Base-by-base conservation (phyloP, 805 yeast genomes). In the Kurtzmaniella fragi region DNA sequence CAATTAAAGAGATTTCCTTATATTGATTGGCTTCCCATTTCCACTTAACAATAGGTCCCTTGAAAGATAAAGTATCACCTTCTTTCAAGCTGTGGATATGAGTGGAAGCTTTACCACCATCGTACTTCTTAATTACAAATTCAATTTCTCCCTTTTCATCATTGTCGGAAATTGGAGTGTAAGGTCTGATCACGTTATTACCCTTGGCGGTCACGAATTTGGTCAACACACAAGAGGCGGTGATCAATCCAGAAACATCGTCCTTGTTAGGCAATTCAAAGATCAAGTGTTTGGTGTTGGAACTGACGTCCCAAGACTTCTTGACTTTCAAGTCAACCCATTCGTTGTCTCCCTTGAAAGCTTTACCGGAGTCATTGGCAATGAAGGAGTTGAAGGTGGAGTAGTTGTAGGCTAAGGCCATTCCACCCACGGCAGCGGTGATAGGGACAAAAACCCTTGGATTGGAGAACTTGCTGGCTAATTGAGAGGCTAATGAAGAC, bases 1-100 rank as follows among this genome's bases (percentile, higher is more conserved):
- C 98, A 51, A 93, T 72, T 59, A 93, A 76, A 42, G 83, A 78
- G 59, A 93, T 79, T 48, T 79, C 70, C 55, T 84, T 78, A 71
- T 77, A 91, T 59, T 81, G 78, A 74, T 93, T 91, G 51, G 91
- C 84, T 53, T 75, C 75, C 88, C 95, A 87, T 60, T 83, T 79
- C 86, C 93, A 90, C 73, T 93, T 93, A 55, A 75, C 71, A 49
- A 89, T 76, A 48, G 98, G 98, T 37, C 99, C 99, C 73, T 89
- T 91, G 76, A 93, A 84, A 8, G 95, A 67, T 41, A 93, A 74
- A 37, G 89, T 78, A 55, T 93, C 98, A 54, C 83, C 77, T 44
- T 76, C 78, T 63, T 84, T 80, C 59, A 91, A 77, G 43, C 64
- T 64, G 60, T 74, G 77, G 42, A 88, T 64, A 66, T 87, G 93